Base-by-base conservation (phyloP, 768 basidiomycete genomes). In the Agaricus subrufescens region DNA sequence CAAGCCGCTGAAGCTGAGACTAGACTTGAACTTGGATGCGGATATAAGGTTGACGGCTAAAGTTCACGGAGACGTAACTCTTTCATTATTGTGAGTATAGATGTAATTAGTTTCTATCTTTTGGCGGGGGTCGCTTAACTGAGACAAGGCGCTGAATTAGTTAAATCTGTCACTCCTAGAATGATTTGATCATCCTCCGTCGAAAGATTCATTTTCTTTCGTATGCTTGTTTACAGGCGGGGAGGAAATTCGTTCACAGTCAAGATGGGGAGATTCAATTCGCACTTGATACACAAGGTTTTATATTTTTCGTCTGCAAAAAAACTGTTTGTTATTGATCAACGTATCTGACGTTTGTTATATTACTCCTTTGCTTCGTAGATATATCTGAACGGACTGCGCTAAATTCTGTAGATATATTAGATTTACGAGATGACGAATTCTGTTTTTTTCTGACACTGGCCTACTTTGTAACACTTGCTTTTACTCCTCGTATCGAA, bases 1-100 rank as follows among this genome's bases (percentile, higher is more conserved):
- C 31, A 63, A 61, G 23, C 60, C 65, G 25, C 38, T 56, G 30
- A 68, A 69, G 50, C 55, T 73, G 7, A 55, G 70, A n/a, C 56
- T 71, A 49, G 69, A 71, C 50, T 57, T 73, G 38, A 71, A 73
- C 46, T 50, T 73, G 54, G 67, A 71, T 48, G 69, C 69, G 44
- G 67, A 70, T 26, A 66, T 71, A 37, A 61, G 67, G 49, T 60
- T 73, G 55, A 71, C 68, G 51, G 71, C 71, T 27, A 61, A 66
- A 48, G 62, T 71, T 15, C 66, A 71, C 55, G 71, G 70, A 30
- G 70, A 72, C 49, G 58, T 72, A 7, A 71, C 71, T 0, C 65
- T 71, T 25, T 66, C 69, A 1, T 61, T 72, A 37, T 58, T 70
- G 69, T 65, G 46, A 65, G 64, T 63, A 53, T 39, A 14, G n/a